A percentile compares a stretch with the other conserved stretches of the same genome.
These are phyloP conservation scores for Jasminum sambac DNA, from an alignment of 257 asterid genomes.

Conservation along the genomic window DNA sequence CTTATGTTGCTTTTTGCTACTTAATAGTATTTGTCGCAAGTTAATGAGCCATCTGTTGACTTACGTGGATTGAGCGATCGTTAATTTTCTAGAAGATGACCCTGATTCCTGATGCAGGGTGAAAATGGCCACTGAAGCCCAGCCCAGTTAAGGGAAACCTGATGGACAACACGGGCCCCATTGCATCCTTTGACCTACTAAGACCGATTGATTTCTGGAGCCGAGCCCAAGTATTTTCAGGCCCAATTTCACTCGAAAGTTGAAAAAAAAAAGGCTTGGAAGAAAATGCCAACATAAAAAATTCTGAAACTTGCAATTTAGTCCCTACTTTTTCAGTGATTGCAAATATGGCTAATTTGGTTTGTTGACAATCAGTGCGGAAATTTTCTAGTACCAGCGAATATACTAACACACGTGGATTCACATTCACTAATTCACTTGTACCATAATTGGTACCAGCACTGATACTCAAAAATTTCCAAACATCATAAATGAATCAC, in stretches of 20 bases:
- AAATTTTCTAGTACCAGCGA: not conserved
- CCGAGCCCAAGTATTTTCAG: no score
- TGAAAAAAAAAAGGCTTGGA: not conserved
- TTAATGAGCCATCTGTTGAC: not conserved
- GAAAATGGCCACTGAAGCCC: not conserved
- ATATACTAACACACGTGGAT: no score
- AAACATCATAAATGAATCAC: not conserved
- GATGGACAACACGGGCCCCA: not conserved
- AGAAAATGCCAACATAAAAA: not conserved
- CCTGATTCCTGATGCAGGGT: no score
- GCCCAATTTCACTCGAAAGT: no score
- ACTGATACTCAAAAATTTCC: not conserved
- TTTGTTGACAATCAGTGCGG: not conserved
- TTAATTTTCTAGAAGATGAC: not conserved
- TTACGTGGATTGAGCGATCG: not conserved
- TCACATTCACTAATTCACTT: no score
- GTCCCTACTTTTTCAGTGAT: not conserved
- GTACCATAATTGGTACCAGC: no score
- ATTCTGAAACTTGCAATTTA: not conserved
- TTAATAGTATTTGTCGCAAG: not conserved
- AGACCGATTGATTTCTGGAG: not conserved
- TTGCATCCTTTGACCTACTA: not conserved
- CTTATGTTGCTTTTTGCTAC: not conserved
- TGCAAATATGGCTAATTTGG: not conserved
- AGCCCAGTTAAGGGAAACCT: not conserved